Evolutionary conservation across 257 asterid species (phyloP), one percentile per base, ranked within the genome.

Genomic region (Ilex asprella): DNA sequence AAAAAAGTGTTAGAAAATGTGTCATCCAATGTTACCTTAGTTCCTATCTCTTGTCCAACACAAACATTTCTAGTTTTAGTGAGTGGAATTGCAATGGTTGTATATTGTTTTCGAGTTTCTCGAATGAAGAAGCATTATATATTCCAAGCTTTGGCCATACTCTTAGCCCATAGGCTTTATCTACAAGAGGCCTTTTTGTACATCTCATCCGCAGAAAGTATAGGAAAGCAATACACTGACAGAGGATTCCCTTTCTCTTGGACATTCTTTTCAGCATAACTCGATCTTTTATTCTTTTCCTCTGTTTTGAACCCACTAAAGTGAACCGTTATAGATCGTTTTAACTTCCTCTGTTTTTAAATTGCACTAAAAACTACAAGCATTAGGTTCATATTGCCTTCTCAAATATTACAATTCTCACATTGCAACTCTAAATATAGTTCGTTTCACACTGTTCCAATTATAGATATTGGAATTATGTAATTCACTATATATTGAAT

Each of bases 91-190:
- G 8, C 8, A 35, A 35, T 35, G 41, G 8, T 35, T 35, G 41
- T 35, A 4, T 3, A 3, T 35, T 35, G 41, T 35, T 3, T 35
- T 35, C 7, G 2, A 35, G 41, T 35, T 35, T 35, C 41, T 35
- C 41, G 8, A 3, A 35, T 35, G 41, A 35, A 49, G 27, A 47
- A 7, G 59, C 55, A 74, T 21, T 21, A 21, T 46, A 81, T 73
- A 78, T 78, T 66, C 80, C 66, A 66, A 69, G 52, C 81, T 75
- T 75, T 75, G 60, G 74, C 73, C 41, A n/a, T 46, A 72, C 71
- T 69, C 60, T 62, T 35, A 68, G 60, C 59, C 55, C 8, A 6
- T 62, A 53, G 44, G n/a, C 16, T 49, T 61, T 50, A 7, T 49
- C 43, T 52, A 49, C 30, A 27, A 31, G 30, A 55, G 59, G 55